Evolutionary conservation across 352 stramenopile species (phyloP).

Genomic region (Globisporangium yorkense): DNA sequence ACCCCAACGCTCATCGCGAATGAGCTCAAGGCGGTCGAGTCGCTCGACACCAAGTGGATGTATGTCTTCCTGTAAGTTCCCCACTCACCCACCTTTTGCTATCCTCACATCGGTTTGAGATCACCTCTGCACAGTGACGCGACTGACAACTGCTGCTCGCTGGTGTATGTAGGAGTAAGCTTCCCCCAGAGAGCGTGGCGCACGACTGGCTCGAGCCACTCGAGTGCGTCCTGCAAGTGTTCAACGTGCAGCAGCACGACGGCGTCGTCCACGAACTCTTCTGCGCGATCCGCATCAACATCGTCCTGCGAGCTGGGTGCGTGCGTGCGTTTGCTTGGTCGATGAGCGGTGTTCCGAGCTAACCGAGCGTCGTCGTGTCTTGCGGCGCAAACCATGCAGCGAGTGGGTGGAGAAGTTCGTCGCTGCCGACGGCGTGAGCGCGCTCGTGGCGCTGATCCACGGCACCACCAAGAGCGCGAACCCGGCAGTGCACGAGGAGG

Average conservation of each 20-base stretch:
- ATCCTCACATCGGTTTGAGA: not conserved
- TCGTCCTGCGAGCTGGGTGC: slow-evolving; percentile 43
- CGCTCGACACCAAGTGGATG: slow-evolving; percentile 59
- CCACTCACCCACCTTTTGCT: not conserved
- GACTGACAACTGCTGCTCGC: not conserved
- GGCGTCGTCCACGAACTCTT: slow-evolving; percentile 45
- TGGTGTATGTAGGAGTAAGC: slow-evolving; percentile 27
- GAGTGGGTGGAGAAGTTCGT: slow-evolving; percentile 56
- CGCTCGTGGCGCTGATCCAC: slow-evolving; percentile 33
- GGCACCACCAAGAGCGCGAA: slow-evolving; percentile 14
- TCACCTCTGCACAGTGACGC: not conserved
- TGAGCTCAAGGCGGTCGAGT: slow-evolving; percentile 39
- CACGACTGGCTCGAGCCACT: slow-evolving; percentile 46
- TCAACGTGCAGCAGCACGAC: slow-evolving; percentile 26
- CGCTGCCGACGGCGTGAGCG: slow-evolving; percentile 28
- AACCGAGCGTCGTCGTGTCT: not conserved
- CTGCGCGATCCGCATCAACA: slow-evolving; percentile 56
- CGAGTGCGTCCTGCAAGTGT: slow-evolving; percentile 44
- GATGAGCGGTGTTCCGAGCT: not conserved
- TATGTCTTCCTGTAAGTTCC: slow-evolving; percentile 58
- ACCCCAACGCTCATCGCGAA: slow-evolving; percentile 22
- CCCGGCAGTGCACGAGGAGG: slow-evolving; percentile 25
- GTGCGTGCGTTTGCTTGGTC: not conserved
- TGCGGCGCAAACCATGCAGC: slow-evolving; percentile 13
- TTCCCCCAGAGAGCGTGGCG: slow-evolving; percentile 23